Evolutionary conservation across 192 early-diverging fungal genomes (phyloP).

Genomic region (Rhizoclosmatium globosum): DNA sequence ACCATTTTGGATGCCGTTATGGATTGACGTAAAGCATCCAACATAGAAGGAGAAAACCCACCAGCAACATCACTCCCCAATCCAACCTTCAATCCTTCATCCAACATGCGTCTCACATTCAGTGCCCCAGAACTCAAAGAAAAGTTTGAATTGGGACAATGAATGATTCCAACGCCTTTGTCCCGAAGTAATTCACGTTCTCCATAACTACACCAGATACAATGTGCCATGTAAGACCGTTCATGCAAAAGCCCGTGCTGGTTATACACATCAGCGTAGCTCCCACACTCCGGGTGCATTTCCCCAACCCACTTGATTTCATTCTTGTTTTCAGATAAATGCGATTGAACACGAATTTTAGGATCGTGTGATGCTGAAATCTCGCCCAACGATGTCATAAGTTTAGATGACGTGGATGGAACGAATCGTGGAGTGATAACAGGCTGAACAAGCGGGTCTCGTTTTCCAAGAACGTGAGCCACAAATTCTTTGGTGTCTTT

Average conservation of each 20-base stretch:
- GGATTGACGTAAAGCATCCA: slow-evolving; percentile 87
- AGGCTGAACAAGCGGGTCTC: slow-evolving; percentile 57
- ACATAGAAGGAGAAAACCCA: slow-evolving; percentile 84
- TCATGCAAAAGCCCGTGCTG: slow-evolving; percentile 75
- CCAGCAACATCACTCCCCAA: slow-evolving; percentile 95
- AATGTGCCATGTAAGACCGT: slow-evolving; percentile 90
- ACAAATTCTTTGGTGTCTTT: slow-evolving; percentile 64
- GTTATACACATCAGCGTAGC: slow-evolving; percentile 84
- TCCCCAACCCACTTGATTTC: slow-evolving; percentile 80
- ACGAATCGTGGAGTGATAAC: slow-evolving; percentile 95
- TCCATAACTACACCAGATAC: slow-evolving; percentile 81
- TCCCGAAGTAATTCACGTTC: slow-evolving; percentile 75
- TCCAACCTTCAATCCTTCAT: slow-evolving; percentile 82
- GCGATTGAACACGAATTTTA: slow-evolving; percentile 87
- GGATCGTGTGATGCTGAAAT: slow-evolving; percentile 71
- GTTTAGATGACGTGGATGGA: slow-evolving; percentile 74
- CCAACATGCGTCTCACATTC: slow-evolving; percentile 79
- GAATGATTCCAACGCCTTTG: slow-evolving; percentile 78
- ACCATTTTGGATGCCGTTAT: slow-evolving; percentile 78
- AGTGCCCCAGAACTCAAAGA: slow-evolving; percentile 80
- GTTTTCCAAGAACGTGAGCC: slow-evolving; percentile 32
- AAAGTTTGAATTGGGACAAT: slow-evolving; percentile 95
- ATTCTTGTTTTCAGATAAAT: slow-evolving; percentile 83
- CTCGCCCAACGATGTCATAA: slow-evolving; percentile 74
- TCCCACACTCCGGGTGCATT: slow-evolving; percentile 73